phyloP scores from a whole-genome alignment of 129 eudicot species.

The Flaveria brownii region DNA sequence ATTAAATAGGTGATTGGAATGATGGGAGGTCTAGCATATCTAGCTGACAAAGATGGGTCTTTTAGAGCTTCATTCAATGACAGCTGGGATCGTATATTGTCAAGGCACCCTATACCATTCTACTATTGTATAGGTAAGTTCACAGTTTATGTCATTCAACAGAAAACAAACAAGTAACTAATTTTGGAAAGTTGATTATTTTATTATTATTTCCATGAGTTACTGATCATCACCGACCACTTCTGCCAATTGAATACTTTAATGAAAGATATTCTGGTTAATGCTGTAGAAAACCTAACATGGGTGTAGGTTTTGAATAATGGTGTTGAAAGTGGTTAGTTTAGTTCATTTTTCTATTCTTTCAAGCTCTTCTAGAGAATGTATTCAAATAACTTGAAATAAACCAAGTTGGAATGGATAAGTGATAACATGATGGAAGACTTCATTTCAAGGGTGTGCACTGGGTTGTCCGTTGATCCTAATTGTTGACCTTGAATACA shows the following conservation, averaged over 20 bases:
- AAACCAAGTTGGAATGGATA: neutral
- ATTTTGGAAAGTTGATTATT: neutral
- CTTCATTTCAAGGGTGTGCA: neutral
- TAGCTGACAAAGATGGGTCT: conserved; percentile 75
- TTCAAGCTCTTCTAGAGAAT: neutral
- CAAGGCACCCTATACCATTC: conserved; percentile 88
- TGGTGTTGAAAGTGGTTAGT: conserved; percentile 4
- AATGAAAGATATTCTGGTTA: neutral
- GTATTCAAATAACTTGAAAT: conserved; percentile 1
- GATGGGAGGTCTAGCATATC: conserved; percentile 64
- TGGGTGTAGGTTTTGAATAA: conserved; percentile 5
- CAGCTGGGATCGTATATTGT: conserved; percentile 87
- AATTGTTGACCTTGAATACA: neutral
- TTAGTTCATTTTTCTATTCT: neutral
- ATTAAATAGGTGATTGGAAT: conserved; percentile 60
- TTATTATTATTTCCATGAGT: neutral
- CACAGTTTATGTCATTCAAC: neutral
- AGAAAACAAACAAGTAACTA: neutral
- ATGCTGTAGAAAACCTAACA: neutral
- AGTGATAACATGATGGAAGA: neutral
- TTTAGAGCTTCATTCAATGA: conserved; percentile 79
- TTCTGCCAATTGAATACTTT: neutral
- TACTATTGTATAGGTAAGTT: conserved; percentile 77
- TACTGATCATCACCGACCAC: neutral
- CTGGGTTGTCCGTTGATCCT: neutral